These are phyloP conservation scores for Lithospermum erythrorhizon DNA, from an alignment of 257 asterid genomes.

Conservation along the genomic window DNA sequence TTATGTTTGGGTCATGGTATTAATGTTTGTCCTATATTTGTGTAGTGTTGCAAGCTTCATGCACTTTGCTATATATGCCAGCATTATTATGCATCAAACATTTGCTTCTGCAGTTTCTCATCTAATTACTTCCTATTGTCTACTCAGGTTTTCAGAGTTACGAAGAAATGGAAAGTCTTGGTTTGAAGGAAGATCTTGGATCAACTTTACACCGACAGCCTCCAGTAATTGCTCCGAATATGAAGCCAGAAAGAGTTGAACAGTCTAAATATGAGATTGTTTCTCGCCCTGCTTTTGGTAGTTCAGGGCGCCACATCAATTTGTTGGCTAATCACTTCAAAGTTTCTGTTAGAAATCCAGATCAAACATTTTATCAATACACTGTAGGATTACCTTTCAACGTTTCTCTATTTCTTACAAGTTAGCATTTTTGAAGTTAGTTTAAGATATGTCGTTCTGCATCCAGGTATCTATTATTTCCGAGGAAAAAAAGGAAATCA, in stretches of 20 bases:
- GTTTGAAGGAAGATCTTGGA: slow-evolving; percentile 11
- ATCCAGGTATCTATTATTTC: slow-evolving; percentile 59
- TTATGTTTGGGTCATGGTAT: too few relatives aligned
- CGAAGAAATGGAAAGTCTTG: slow-evolving; percentile 27
- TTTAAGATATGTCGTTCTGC: slow-evolving; percentile 10
- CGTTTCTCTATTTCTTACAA: slow-evolving; percentile 7
- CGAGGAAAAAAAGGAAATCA: slow-evolving; percentile 37
- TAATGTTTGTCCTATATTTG: too few relatives aligned
- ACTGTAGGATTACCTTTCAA: slow-evolving; percentile 27
- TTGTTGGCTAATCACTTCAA: slow-evolving; percentile 66
- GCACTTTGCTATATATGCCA: too few relatives aligned
- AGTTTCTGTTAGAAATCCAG: slow-evolving; percentile 49
- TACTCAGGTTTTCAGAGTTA: background rate
- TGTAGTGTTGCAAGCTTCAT: too few relatives aligned
- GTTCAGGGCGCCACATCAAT: slow-evolving; percentile 44
- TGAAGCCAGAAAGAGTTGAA: slow-evolving; percentile 24
- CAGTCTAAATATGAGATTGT: slow-evolving; percentile 35
- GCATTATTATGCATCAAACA: too few relatives aligned
- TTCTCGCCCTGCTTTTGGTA: slow-evolving; percentile 56
- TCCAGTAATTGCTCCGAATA: slow-evolving; percentile 18
- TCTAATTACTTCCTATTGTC: background rate
- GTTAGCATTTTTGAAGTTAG: slow-evolving; percentile 7
- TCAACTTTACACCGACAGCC: slow-evolving; percentile 18
- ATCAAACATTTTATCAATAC: slow-evolving; percentile 58
- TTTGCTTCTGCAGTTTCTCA: background rate